Base-by-base conservation (phyloP, 1,139 yeast species). In the Barnettozyma hawaiiensis region DNA sequence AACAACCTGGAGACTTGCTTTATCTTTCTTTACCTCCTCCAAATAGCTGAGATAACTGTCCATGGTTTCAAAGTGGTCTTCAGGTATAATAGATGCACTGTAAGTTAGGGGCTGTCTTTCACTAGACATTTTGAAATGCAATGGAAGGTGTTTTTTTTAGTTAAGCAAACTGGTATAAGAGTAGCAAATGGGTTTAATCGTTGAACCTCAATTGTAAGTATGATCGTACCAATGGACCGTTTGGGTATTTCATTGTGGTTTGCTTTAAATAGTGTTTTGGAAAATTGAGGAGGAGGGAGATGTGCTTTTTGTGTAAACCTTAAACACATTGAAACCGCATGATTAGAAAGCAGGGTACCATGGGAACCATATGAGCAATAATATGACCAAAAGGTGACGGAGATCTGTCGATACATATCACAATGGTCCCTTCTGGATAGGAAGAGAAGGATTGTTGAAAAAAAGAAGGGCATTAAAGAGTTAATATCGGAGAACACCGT, bases 11-110 rank as follows among this genome's bases (percentile, higher is more conserved):
- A 35, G 23, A 11, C 29, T 22, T 5, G 33, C 34, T 21, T 40
- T 40, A 18, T 43, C 43, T 20, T 40, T 22, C 15, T 43, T 32
- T 11, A 40, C 9, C 2, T 37, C 34, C 9, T 35, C 39, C 36
- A 40, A 31, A 15, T 37, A 34, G 15, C 37, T n/a, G n/a, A 43
- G 39, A 14, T 34, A 31, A 10, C 39, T 11, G 3, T 39, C 35
- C 22, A 42, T 15, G 8, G 29, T 20, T 16, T 29, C 32, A 18
- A 11, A 10, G 10, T 26, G 29, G 7, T 26, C 10, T 19, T 20
- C 14, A n/a, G 33, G 11, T 28, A 15, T 11, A 26, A 12, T 21
- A 26, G 11, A 11, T 26, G 8, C 14, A 6, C 14, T 26, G 29
- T 16, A 26, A 11, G 16, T 11, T n/a, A 26, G 16, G 29, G 16